These are phyloP conservation scores for Withania somnifera DNA, from an alignment of 305 asterid species.

Conservation along the genomic window DNA sequence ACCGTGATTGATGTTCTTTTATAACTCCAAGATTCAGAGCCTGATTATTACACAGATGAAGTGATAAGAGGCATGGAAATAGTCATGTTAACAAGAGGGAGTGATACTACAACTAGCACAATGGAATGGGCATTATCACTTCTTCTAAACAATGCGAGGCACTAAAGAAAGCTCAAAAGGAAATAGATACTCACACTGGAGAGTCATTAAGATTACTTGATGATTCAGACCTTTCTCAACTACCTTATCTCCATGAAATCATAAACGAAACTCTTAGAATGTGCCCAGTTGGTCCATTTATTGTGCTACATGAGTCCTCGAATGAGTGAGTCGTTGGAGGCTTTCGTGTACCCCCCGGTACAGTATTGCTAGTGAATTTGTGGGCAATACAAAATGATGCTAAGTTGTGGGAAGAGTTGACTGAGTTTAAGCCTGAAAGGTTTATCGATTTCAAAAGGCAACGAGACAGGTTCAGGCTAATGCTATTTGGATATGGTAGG, in stretches of 20 bases:
- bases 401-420: constrained; percentile 3
- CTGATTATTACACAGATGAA: constrained; percentile 14
- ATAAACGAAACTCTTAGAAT: constrained; percentile 24
- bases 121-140: constrained; percentile 58
- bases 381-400: constrained; percentile 15
- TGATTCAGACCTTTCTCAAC: constrained; percentile 33
- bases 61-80: constrained; percentile 13
- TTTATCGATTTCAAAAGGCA: neutral
- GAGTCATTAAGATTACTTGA: constrained; percentile 26
- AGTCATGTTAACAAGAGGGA: constrained; percentile 38
- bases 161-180: constrained; percentile 40
- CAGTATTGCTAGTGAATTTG: constrained; percentile 4
- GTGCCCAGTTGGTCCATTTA: constrained; percentile 2
- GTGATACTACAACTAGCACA: constrained; percentile 50
- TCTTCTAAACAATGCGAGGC: constrained; percentile 46
- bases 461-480: constrained; percentile 1
- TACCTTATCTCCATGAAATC: constrained; percentile 48
- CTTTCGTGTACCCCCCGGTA: neutral
- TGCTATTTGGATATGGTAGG: constrained; percentile 19
- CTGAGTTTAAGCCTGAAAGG: constrained; percentile 12
- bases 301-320: constrained; percentile 3
- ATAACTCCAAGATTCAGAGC: constrained; percentile 15
- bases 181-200: constrained; percentile 34
- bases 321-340: constrained; percentile 5
- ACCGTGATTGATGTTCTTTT: constrained; percentile 23